These are phyloP conservation scores for Aspergillus fumigatiaffinis DNA, from an alignment of 2,329 filamentous ascomycete genomes.

Conservation along the genomic window DNA sequence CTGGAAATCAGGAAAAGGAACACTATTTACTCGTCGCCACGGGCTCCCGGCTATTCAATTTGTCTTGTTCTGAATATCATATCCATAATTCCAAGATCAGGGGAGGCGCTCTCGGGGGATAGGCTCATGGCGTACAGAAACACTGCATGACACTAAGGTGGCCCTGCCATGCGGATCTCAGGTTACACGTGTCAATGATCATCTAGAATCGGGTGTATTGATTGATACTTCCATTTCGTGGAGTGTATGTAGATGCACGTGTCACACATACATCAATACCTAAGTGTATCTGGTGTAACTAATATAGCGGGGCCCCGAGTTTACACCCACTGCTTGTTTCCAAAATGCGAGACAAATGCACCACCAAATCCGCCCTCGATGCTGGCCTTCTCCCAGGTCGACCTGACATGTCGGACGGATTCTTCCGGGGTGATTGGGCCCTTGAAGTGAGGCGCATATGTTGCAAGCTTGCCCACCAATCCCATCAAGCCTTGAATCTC, in stretches of 20 bases:
- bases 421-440: constrained; percentile 30
- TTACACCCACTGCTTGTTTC: constrained; percentile 53
- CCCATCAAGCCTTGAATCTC: constrained; percentile 18
- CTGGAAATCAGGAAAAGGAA: no score
- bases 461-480: constrained; percentile 28
- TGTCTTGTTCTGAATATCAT: no score
- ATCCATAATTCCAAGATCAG: no score
- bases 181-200: no score
- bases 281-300: background rate
- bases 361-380: constrained; percentile 48
- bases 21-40: no score
- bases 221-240: background rate
- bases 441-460: constrained; percentile 41
- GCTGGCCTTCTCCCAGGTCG: constrained; percentile 36
- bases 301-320: background rate
- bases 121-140: no score
- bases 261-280: background rate
- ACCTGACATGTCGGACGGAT: constrained; percentile 31
- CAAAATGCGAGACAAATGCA: constrained; percentile 52
- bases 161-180: no score
- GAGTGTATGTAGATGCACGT: background rate
- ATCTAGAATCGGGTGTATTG: background rate
- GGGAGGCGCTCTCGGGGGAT: no score
- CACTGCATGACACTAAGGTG: no score
- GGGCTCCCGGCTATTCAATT: no score